A percentile compares a stretch with the other conserved stretches of the same genome.
These are phyloP conservation scores for Fusarium caatingaense DNA, from an alignment of 2,329 filamentous ascomycete genomes.

Conservation along the genomic window DNA sequence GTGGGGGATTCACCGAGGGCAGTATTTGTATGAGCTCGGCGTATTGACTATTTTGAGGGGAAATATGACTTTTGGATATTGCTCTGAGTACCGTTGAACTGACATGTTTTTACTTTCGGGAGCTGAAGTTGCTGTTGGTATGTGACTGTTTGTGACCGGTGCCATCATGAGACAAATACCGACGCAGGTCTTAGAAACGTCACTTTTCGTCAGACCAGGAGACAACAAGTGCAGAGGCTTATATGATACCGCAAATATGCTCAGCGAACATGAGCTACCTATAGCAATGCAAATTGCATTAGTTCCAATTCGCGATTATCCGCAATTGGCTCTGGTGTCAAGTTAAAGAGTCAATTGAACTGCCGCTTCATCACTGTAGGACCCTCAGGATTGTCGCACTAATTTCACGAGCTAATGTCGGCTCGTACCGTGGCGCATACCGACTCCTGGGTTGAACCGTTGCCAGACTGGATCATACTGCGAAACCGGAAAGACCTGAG, in stretches of 20 bases:
- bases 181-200: not conserved
- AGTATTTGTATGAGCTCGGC: no score
- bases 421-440: constrained; percentile 1
- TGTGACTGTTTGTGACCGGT: not conserved
- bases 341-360: no score
- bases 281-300: no score
- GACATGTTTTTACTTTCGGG: not conserved
- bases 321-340: fast-evolving
- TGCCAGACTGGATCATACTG: not conserved
- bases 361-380: not conserved
- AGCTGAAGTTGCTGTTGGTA: not conserved
- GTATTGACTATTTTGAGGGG: no score
- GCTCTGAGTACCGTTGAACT: not conserved
- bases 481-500: not conserved
- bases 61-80: not conserved
- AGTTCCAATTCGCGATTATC: fast-evolving
- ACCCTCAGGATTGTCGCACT: not conserved
- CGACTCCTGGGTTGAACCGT: not conserved
- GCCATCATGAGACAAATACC: not conserved
- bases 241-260: fast-evolving
- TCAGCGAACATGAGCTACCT: no score
- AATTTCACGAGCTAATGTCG: not conserved
- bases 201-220: not conserved
- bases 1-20: no score
- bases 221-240: fast-evolving